Evolutionary conservation across 1,139 yeast genomes (phyloP), one percentile per base, ranked within the genome.

Genomic region (Suhomyces terraborum): DNA sequence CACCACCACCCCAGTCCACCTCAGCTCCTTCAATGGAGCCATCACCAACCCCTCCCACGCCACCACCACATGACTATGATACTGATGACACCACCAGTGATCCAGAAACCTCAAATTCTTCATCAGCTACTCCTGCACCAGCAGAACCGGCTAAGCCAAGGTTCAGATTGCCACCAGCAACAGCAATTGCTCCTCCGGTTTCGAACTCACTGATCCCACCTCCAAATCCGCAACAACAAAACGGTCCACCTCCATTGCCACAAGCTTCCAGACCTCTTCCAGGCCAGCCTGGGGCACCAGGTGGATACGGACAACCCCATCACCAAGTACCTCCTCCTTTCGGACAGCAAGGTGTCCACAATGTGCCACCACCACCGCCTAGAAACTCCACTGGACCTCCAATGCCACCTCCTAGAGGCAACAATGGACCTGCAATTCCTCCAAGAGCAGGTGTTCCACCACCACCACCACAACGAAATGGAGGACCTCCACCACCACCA

Each of bases 121-220:
- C 50, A 5, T 13, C 48, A 8, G 44, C 52, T 12, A 41, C 51
- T 32, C 45, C 52, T 14, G 47, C 49, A 25, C 46, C 54, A 9
- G 42, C 53, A 18, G 50, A 53, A 1, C 46, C 52, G 8, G 40
- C 52, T 5, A 42, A 54, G 16, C 50, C 51, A 1, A 38, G 44
- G 21, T 61, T 61, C 50, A 53, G 60, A 38, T 55, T 62, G 10
- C 71, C 71, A 17, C 70, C 71, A 4, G 46, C 59, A 17, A 52
- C 51, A 41, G 55, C 61, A 2, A 58, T 61, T 7, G 61, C 61
- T 7, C 62, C 55, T 4, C 51, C 52, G 2, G 50, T 45, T 3
- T 30, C 41, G 12, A 43, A 40, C 38, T 40, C 55, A 7, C 41
- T 42, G 27, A 38, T 42, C 3, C 48, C 45, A 24, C 16, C 8